Evolutionary conservation across 163 green algal genomes (phyloP), one percentile per base, ranked within the genome.

Genomic region (Chlorella variabilis): DNA sequence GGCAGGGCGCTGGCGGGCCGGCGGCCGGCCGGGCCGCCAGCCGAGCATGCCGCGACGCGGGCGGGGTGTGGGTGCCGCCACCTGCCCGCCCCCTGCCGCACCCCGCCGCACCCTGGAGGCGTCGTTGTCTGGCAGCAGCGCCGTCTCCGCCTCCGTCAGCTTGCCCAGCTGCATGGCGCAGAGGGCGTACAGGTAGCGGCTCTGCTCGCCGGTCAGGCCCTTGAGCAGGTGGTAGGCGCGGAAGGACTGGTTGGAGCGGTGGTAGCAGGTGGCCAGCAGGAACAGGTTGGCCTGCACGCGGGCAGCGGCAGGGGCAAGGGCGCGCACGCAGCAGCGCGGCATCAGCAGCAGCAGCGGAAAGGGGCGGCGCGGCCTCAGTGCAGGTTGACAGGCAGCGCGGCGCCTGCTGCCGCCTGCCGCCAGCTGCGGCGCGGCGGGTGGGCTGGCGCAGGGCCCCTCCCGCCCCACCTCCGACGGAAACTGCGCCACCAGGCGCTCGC

Each of bases 251-350:
- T 95, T 89, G 51, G 85, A 90, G 41, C 92, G 87, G 75, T 91
- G 89, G 84, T 97, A 97, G 82, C 93, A 97, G 4, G 89, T 90
- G 9, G 92, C 93, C 69, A 98, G 89, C n/a, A 98, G 85, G 36
- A 91, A 86, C 20, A 88, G 82, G 81, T 98, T 95, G 48, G 48
- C 80, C 80, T 85, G 71, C 29, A 39, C 36, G 13, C 15, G 27
- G 15, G 42, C n/a, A n/a, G n/a, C n/a, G n/a, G n/a, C n/a, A n/a
- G n/a, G n/a, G n/a, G n/a, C n/a, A n/a, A n/a, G n/a, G n/a, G n/a
- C n/a, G n/a, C n/a, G n/a, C n/a, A n/a, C n/a, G n/a, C 18, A 49
- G 49, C 31, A 48, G 34, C 42, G 33, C 23, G 25, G 65, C 38
- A 18, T 17, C 20, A 20, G 59, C 59, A 39, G 7, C 59, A 17